phyloP scores from a whole-genome alignment of 305 asterid genomes.

The Ilex paraguariensis region DNA sequence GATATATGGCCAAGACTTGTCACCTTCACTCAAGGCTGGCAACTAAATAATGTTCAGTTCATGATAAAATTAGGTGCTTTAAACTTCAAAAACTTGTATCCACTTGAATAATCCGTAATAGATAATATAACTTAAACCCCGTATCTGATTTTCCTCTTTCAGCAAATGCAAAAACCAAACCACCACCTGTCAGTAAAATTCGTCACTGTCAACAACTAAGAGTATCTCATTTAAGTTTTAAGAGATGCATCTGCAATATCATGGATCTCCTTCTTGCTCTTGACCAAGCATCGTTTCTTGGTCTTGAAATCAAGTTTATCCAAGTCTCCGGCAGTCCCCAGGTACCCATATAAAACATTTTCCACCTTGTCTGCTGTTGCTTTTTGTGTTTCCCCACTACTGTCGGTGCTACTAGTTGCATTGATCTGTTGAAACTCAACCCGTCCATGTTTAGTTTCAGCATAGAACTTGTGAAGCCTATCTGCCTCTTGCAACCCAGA shows the following conservation, averaged over 20 bases:
- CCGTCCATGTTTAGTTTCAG: conserved; percentile 41
- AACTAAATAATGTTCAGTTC: no score
- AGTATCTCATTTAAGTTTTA: not conserved
- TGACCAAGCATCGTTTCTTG: conserved; percentile 50
- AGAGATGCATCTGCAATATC: conserved; percentile 34
- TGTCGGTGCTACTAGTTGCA: conserved; percentile 13
- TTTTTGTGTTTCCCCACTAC: conserved; percentile 12
- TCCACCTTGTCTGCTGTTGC: conserved; percentile 21
- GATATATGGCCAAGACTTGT: no score
- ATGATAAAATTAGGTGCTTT: no score
- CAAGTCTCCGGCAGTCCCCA: conserved; percentile 58
- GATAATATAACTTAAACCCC: no score
- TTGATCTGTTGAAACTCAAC: conserved; percentile 29
- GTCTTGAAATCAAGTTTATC: conserved; percentile 52
- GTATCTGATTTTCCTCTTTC: no score
- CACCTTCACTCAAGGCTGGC: no score
- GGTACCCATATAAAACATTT: conserved; percentile 39
- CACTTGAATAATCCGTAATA: no score
- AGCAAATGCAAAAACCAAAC: no score
- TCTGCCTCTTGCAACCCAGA: conserved; percentile 64
- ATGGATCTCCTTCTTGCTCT: conserved; percentile 53
- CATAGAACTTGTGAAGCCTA: conserved; percentile 37
- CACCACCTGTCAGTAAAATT: no score
- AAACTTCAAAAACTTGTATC: no score
- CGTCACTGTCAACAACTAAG: not conserved